Percentiles rank a stretch among this genome's conserved stretches.
phyloP scores from a whole-genome alignment of 2,329 filamentous ascomycete genomes.

The Pseudopyrenochaeta lycopersici region DNA sequence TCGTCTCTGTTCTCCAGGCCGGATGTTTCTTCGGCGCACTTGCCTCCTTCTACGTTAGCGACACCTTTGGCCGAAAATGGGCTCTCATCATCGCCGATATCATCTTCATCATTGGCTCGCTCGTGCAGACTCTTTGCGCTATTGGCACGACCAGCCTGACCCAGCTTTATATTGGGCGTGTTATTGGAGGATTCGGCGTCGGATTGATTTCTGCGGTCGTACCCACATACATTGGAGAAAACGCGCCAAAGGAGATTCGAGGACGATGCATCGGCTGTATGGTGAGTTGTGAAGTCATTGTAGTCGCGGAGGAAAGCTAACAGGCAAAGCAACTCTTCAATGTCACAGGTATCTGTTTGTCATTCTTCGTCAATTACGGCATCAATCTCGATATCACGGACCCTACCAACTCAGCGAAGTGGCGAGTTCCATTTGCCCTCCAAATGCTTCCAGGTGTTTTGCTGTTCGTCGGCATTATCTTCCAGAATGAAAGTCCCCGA shows the following conservation, averaged over 20 bases:
- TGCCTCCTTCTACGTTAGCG: conserved; percentile 53
- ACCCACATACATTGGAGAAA: conserved; percentile 57
- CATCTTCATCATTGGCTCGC: conserved; percentile 54
- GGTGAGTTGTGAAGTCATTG: conserved; percentile 7
- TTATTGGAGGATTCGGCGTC: conserved; percentile 56
- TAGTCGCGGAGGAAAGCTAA: not conserved
- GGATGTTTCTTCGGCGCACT: conserved; percentile 57
- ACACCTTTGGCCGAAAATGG: conserved; percentile 53
- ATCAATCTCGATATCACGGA: conserved; percentile 56
- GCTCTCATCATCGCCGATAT: conserved; percentile 54
- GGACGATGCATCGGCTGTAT: conserved; percentile 51
- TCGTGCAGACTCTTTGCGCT: conserved; percentile 52
- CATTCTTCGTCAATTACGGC: conserved; percentile 64
- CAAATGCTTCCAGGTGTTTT: conserved; percentile 62
- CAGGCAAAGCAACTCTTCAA: conserved; percentile 48
- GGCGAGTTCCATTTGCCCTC: conserved; percentile 62
- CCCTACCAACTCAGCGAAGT: conserved; percentile 56
- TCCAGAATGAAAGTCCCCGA: conserved; percentile 62
- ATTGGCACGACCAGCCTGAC: conserved; percentile 45
- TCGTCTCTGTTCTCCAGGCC: conserved; percentile 55
- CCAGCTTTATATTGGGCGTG: conserved; percentile 54
- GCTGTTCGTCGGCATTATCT: conserved; percentile 60
- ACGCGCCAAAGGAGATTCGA: conserved; percentile 54
- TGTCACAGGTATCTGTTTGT: conserved; percentile 58
- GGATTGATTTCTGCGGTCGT: conserved; percentile 55